Conservation (phyloP, 371 early-diverging fungal genomes). For the Mucor velutinosus region DNA sequence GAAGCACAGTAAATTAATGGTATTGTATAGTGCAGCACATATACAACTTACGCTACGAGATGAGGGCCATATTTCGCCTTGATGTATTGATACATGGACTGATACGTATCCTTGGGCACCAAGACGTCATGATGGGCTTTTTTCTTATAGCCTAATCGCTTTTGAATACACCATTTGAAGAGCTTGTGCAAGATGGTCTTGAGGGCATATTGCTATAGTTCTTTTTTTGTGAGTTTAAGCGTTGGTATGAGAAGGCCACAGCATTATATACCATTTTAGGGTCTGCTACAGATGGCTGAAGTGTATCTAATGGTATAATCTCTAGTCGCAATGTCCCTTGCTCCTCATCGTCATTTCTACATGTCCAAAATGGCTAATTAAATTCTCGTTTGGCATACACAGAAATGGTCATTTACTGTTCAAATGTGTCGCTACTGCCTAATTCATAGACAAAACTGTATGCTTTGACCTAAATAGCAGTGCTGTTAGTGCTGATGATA, state of each 20-base stretch:
- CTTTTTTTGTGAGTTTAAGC: background rate
- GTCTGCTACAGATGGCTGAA: conserved; percentile 22
- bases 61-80: conserved; percentile 68
- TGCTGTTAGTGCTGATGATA: background rate
- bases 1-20: background rate
- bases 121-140: conserved; percentile 71
- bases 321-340: conserved; percentile 32
- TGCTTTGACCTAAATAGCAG: conserved; percentile 33
- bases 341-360: background rate
- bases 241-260: background rate
- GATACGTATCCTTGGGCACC: conserved; percentile 70
- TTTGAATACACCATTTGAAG: conserved; percentile 80
- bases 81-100: conserved; percentile 59
- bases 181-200: conserved; percentile 68
- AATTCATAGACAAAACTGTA: conserved; percentile 44
- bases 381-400: background rate
- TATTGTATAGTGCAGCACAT: too few species aligned
- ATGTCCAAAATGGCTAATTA: conserved; percentile 3
- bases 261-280: conserved; percentile 54
- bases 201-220: conserved; percentile 63
- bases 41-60: conserved; percentile 44
- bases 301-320: conserved; percentile 26
- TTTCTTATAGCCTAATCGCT: conserved; percentile 75
- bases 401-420: background rate
- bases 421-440: background rate